phyloP scores from a whole-genome alignment of 495 filamentous ascomycete species.

The Aspergillus affinis region DNA sequence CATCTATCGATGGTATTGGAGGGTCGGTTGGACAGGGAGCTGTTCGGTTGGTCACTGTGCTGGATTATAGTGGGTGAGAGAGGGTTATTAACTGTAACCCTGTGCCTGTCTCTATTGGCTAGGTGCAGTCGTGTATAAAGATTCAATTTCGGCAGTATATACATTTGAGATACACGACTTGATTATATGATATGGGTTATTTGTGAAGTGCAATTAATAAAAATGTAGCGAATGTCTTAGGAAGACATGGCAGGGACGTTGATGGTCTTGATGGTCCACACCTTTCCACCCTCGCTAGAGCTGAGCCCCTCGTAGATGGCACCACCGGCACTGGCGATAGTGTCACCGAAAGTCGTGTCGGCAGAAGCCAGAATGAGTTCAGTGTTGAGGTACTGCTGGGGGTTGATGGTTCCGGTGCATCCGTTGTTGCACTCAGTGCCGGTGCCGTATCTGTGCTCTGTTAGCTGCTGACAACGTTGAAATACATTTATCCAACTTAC shows the following conservation, averaged over 20 bases:
- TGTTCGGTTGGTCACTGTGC: conserved; percentile 27
- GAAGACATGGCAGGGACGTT: conserved; percentile 32
- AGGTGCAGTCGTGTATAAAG: conserved; percentile 1
- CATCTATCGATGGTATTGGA: conserved; percentile 36
- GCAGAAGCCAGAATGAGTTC: conserved; percentile 33
- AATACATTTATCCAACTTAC: conserved; percentile 17
- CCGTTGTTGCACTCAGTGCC: conserved; percentile 35
- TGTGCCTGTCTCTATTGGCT: neutral
- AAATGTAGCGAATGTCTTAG: neutral
- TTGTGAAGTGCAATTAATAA: conserved; percentile 3
- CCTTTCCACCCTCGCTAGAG: conserved; percentile 33
- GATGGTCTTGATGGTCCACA: conserved; percentile 36
- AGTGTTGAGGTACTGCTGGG: conserved; percentile 37
- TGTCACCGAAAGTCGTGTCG: conserved; percentile 35
- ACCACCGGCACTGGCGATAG: conserved; percentile 29
- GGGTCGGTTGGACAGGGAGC: conserved; percentile 31
- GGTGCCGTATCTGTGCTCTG: conserved; percentile 30
- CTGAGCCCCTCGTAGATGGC: conserved; percentile 31
- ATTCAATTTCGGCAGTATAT: neutral
- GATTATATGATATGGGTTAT: neutral
- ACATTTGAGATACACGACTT: neutral
- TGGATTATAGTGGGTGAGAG: conserved; percentile 32
- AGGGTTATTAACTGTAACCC: too few relatives aligned
- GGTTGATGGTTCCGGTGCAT: conserved; percentile 35
- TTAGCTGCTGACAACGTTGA: neutral